Base-by-base conservation (phyloP, 139 green algal genomes). In the Marvania coccoides region DNA sequence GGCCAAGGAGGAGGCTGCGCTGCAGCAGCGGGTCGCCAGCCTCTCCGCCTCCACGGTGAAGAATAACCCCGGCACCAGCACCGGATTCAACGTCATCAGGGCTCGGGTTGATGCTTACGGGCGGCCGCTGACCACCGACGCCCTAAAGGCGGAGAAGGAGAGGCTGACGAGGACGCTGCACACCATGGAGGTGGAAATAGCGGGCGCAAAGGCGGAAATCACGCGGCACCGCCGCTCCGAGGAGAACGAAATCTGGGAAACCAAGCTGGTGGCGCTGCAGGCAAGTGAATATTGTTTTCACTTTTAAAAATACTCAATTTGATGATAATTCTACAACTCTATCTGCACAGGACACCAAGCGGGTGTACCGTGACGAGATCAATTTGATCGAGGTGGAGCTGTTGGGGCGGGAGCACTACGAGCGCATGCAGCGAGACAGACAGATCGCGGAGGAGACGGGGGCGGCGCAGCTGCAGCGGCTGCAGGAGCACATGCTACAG, bases 361-460 rank as follows among this genome's bases (percentile, higher is more conserved):
- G 79, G 0, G 78, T 84, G 76, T 79, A 77, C 33, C 60, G 53
- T 24, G 58, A 79, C 6, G 79, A 85, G 55, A 70, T 78, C 36
- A 81, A 74, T 47, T 6, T 67, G n/a, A 71, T 84, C 13, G 76
- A 81, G 45, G 63, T 81, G 24, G 79, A 85, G 36, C 53, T 81
- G 31, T n/a, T 73, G 42, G 75, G 72, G 6, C 40, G 76, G 24
- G 67, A 77, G 36, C 68, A 77, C 10, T 46, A 47, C 15, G 58
- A 66, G 42, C 48, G 60, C 7, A 47, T 78, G 1, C 59, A 42
- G 2, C 42, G 61, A 3, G 76, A 84, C 26, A 58, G 69, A 2
- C 67, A 58, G 3, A 13, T 56, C 10, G 79, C 79, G 6, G 72
- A 85, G 70, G 68, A 68, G 5, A 69, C 40, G 5, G 79, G 38